Evolutionary conservation across 768 basidiomycete species (phyloP).

Genomic region (Leccinum arenicola): DNA sequence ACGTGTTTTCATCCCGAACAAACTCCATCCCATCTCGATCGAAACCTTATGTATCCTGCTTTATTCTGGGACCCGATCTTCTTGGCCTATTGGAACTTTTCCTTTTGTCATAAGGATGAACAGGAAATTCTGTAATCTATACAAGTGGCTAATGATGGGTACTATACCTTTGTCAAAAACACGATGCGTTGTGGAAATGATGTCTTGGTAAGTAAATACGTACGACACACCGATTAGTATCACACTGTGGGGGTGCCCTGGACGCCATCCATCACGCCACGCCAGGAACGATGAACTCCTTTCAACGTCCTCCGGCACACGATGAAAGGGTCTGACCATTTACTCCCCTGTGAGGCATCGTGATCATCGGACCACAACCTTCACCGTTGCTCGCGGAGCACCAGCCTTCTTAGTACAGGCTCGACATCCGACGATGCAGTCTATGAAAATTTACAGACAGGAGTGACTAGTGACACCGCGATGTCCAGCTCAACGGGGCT

Average conservation of each 20-base stretch:
- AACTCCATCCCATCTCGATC: not conserved
- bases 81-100: not conserved
- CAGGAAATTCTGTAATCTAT: not conserved
- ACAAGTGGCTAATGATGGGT: not conserved
- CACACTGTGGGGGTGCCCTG: too few relatives aligned
- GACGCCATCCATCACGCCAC: not conserved
- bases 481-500: too few relatives aligned
- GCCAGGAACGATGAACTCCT: not conserved
- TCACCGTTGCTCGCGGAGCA: too few relatives aligned
- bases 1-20: not conserved
- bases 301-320: not conserved
- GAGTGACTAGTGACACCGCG: too few relatives aligned
- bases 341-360: too few relatives aligned
- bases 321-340: too few relatives aligned
- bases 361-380: too few relatives aligned
- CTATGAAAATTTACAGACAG: too few relatives aligned
- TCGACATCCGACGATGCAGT: too few relatives aligned
- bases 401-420: too few relatives aligned
- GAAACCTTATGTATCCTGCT: not conserved
- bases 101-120: not conserved
- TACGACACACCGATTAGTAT: not conserved
- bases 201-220: not conserved
- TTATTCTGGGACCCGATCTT: not conserved
- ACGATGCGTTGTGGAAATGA: not conserved
- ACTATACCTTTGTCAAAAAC: not conserved